Base-by-base conservation (phyloP, 202 grass and related monocot species). In the Eragrostis tef region DNA sequence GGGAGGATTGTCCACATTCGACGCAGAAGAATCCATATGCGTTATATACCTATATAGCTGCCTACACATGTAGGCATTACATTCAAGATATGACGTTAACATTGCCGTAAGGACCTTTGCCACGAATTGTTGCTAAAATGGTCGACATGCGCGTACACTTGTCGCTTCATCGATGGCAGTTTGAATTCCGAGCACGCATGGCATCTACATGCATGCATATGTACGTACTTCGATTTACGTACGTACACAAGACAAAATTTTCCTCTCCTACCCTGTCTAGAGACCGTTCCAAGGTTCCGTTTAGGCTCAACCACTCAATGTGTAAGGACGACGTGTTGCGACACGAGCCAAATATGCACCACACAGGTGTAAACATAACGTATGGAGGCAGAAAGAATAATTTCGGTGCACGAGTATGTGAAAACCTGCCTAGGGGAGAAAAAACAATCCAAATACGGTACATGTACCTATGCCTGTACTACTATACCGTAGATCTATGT, bases 81-180 rank as follows among this genome's bases (percentile, higher is more conserved):
- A 66, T 63, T 75, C 20, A 26, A 49, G 48, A 73, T 79, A 22
- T 13, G 6, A 50, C 21, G 68, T 16, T 20, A 75, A 54, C 64
- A 21, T 34, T 70, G 17, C 48, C 69, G 69, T 75, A 12, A 64
- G 69, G 45, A 80, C 62, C 17, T 80, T 84, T 5, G 52, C 76
- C 70, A 56, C n/a, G 63, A 80, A 75, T 70, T 88, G 76, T 64
- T 88, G 76, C 86, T 9, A 2, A 71, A 70, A 88, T 15, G 34
- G 77, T 81, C 70, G 63, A 58, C 77, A 81, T 70, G 51, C 21
- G 39, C n/a, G 29, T 79, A 74, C 76, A 84, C 69, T 73, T 88
- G 75, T 88, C 75, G 31, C 75, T 19, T 44, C 16, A 56, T 13
- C 46, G 36, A 75, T 29, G 52, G 56, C 76, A 46, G 22, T 75